phyloP scores from a whole-genome alignment of 306 rosid genomes.

The Begonia masoniana region DNA sequence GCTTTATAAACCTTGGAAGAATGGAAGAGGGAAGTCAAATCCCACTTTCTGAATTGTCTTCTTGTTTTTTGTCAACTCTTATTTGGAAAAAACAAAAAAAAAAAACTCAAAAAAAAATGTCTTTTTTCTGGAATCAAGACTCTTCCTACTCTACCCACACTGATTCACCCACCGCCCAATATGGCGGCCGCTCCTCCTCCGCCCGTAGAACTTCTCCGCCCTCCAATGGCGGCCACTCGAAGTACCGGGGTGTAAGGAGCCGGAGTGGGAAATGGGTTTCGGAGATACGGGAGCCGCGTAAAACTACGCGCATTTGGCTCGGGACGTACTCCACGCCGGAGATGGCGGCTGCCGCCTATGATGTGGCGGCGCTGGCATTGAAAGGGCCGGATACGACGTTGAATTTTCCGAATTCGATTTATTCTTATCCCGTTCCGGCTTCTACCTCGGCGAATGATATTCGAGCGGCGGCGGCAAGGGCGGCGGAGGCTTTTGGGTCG shows the following conservation, averaged over 20 bases:
- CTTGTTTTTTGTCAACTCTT: no score
- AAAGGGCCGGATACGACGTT: constrained; percentile 56
- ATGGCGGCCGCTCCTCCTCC: no score
- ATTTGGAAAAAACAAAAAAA: no score
- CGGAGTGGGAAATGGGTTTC: constrained; percentile 96
- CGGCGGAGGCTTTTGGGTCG: constrained; percentile 29
- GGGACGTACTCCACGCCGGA: constrained; percentile 74
- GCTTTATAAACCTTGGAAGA: constrained; percentile 13
- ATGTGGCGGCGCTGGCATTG: constrained; percentile 77
- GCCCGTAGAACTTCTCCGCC: no score
- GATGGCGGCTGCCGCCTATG: constrained; percentile 96
- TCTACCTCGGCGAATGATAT: constrained; percentile 58
- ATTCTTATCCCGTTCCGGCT: constrained; percentile 48
- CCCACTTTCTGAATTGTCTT: no score
- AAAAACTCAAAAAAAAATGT: no score
- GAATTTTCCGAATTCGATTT: constrained; percentile 49
- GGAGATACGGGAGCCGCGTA: constrained; percentile 89
- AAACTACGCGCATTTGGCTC: constrained; percentile 80
- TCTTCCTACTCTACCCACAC: no score
- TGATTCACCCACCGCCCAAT: no score
- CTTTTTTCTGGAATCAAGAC: no score
- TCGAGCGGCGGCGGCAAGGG: constrained; percentile 64
- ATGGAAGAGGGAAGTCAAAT: no score
- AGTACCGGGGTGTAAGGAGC: constrained; percentile 51
- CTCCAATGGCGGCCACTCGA: constrained; percentile 14